Base-by-base conservation (phyloP, 768 basidiomycete species). In the Russula abietina region DNA sequence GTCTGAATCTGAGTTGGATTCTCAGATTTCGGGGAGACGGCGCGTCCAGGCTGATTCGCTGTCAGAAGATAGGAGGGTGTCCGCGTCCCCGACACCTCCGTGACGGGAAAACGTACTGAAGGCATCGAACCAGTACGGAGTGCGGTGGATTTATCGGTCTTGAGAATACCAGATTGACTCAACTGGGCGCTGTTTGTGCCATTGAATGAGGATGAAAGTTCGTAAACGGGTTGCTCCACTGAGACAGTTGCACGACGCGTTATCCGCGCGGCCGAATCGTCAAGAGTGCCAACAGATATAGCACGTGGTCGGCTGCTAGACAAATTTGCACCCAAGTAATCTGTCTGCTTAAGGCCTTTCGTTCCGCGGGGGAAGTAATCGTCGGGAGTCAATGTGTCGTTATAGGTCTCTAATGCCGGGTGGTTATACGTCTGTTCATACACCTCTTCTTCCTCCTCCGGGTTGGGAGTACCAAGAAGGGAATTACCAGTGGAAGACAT, bases 221-320 rank as follows among this genome's bases (percentile, higher is more conserved):
- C 73, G 65, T 62, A 74, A 61, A 59, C 83, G 81, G 57, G 81
- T 73, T 67, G 67, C 43, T 68, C 67, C 49, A 68, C 67, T 19
- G 67, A 68, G 46, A 81, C 80, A 17, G 80, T 78, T 53, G 83
- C 79, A 67, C 87, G 83, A 55, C 85, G 85, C 70, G 87, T 87
- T 22, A 89, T 75, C 32, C 88, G 88, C 67, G 84, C 75, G 30
- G 90, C 75, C 28, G 90, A 83, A 69, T 93, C 91, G 68, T 93
- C 91, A 51, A 93, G 83, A 62, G 83, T 89, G 36, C 91, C 89
- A n/a, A 93, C 89, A 38, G 91, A 93, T 65, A 91, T 91, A 33
- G 91, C 91, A 54, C 91, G 86, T 24, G 91, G 89, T 51, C 91
- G 78, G 43, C 76, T 73, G 45, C 48, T 22, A 16, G 39, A 61